phyloP scores from a whole-genome alignment of 2,329 filamentous ascomycete species.

The Venturia nashicola region DNA sequence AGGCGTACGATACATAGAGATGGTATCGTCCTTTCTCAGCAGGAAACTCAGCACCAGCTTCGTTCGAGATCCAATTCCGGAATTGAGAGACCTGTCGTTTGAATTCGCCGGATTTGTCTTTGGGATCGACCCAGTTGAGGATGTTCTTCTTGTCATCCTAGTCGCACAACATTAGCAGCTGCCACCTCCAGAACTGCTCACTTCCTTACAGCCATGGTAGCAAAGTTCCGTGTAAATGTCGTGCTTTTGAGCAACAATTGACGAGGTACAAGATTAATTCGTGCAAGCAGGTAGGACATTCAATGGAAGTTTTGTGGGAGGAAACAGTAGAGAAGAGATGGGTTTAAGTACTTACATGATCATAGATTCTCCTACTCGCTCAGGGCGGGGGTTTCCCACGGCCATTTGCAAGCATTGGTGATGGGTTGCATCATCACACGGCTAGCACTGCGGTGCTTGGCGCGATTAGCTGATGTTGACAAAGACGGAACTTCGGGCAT shows the following conservation, averaged over 20 bases:
- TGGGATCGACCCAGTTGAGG: conserved; percentile 71
- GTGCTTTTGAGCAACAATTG: background rate
- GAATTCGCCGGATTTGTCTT: conserved; percentile 78
- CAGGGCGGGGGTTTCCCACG: background rate
- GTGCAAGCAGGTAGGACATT: background rate
- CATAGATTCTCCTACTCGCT: background rate
- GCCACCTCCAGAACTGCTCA: background rate
- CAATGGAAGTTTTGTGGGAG: background rate
- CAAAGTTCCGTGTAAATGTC: background rate
- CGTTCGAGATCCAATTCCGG: conserved; percentile 64
- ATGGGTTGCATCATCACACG: background rate
- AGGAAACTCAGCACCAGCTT: conserved; percentile 61
- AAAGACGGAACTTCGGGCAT: background rate
- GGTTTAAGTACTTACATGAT: background rate
- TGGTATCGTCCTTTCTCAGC: conserved; percentile 87
- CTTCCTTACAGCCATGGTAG: background rate
- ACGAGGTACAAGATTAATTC: background rate
- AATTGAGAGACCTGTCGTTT: conserved; percentile 79
- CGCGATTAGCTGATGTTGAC: conserved; percentile 1
- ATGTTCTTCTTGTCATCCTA: conserved; percentile 31
- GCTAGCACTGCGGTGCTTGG: background rate
- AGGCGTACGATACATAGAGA: conserved; percentile 88
- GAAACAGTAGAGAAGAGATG: background rate
- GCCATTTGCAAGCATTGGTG: background rate
- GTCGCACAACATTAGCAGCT: background rate